These are phyloP conservation scores for Kregervanrija delftensis DNA, from an alignment of 805 yeast genomes.

Conservation along the genomic window DNA sequence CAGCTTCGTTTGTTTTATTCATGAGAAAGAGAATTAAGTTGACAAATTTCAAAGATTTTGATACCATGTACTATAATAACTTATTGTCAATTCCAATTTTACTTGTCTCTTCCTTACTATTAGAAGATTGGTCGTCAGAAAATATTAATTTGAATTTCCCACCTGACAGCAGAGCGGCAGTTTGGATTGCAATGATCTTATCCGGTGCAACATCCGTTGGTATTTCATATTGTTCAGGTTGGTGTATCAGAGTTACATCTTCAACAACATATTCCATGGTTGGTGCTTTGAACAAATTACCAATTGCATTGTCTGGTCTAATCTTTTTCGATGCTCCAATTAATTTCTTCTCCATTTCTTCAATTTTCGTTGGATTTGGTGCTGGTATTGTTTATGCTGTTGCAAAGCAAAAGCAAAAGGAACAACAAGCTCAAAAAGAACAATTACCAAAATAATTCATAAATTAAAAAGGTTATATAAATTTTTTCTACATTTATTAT, in stretches of 20 bases:
- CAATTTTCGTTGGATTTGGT: slow-evolving; percentile 87
- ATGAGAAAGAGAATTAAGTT: slow-evolving; percentile 98
- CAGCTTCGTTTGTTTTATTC: slow-evolving; percentile 87
- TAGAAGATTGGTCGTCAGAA: slow-evolving; percentile 90
- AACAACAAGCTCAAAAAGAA: slow-evolving; percentile 23
- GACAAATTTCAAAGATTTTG: slow-evolving; percentile 93
- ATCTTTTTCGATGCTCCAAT: slow-evolving; percentile 92
- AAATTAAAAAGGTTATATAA: background rate
- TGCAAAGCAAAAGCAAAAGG: slow-evolving; percentile 87
- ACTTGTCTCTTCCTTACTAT: slow-evolving; percentile 60
- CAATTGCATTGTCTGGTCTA: slow-evolving; percentile 93
- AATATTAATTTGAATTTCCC: slow-evolving; percentile 80
- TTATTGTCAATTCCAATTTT: slow-evolving; percentile 88
- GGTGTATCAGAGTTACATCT: slow-evolving; percentile 99
- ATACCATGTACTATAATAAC: slow-evolving; percentile 98
- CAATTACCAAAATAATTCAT: slow-evolving; percentile 26
- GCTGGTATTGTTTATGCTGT: slow-evolving; percentile 96
- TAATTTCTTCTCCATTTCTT: slow-evolving; percentile 82
- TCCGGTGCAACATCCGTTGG: slow-evolving; percentile 95
- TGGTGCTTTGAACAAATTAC: slow-evolving; percentile 97
- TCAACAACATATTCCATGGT: slow-evolving; percentile 99
- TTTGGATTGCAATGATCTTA: slow-evolving; percentile 76
- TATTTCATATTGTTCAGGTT: slow-evolving; percentile 97
- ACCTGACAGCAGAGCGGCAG: slow-evolving; percentile 54
- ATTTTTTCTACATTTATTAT: background rate